Evolutionary conservation across 192 early-diverging fungal genomes (phyloP).

Genomic region (Entrophospora sp.): DNA sequence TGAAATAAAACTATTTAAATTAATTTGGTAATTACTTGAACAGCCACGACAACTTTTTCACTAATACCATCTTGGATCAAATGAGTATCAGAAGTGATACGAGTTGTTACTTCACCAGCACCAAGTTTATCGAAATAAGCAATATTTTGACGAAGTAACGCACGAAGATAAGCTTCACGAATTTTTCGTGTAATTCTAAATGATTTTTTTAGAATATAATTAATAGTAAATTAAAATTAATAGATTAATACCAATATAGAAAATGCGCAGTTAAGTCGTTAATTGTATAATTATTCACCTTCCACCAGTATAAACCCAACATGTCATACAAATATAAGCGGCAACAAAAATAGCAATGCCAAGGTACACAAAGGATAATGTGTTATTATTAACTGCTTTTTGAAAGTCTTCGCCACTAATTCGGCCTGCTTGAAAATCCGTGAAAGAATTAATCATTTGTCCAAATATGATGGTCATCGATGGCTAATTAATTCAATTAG

Average conservation of each 20-base stretch:
- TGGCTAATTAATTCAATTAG: not conserved
- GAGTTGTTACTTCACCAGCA: constrained; percentile 67
- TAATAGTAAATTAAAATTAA: too few relatives aligned
- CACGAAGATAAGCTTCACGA: constrained; percentile 58
- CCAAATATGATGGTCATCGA: not conserved
- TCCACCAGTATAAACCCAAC: not conserved
- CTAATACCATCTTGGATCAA: constrained; percentile 83
- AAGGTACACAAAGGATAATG: not conserved
- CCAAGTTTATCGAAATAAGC: constrained; percentile 78
- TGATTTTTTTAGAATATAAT: too few relatives aligned
- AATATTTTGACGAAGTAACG: constrained; percentile 78
- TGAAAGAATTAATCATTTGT: not conserved
- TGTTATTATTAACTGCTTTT: not conserved
- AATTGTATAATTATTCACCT: too few relatives aligned
- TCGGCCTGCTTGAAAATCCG: not conserved
- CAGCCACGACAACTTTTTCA: constrained; percentile 69
- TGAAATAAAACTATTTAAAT: not conserved
- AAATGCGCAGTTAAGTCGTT: too few relatives aligned
- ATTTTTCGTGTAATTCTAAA: too few relatives aligned
- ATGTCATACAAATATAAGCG: not conserved
- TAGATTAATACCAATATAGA: too few relatives aligned
- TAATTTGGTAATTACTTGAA: constrained; percentile 24
- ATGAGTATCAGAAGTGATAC: constrained; percentile 31
- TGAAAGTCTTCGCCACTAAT: not conserved
- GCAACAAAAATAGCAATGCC: not conserved